Conservation (phyloP, 192 early-diverging fungal genomes). For the Rhizophagus clarus region DNA sequence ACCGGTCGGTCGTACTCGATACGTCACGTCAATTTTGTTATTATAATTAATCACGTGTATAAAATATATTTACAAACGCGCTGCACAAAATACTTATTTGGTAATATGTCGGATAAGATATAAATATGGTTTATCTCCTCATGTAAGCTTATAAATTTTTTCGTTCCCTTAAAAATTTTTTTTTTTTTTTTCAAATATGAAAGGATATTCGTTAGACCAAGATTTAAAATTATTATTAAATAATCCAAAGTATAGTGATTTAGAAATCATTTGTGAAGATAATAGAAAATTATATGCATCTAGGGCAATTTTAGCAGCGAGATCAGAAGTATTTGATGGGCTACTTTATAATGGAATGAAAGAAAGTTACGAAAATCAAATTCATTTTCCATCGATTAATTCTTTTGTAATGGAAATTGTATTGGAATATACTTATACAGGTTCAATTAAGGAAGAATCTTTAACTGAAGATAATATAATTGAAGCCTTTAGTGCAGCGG, state of each 20-base stretch:
- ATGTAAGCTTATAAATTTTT: too few species aligned
- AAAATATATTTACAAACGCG: too few species aligned
- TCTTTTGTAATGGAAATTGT: slow-evolving; percentile 14
- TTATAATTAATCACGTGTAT: too few species aligned
- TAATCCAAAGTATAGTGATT: slow-evolving; percentile 8
- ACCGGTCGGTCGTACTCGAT: too few species aligned
- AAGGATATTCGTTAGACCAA: not conserved
- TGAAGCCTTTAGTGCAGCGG: not conserved
- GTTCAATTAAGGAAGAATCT: not conserved
- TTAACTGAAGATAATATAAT: not conserved
- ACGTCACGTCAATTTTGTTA: too few species aligned
- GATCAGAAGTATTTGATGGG: slow-evolving; percentile 18
- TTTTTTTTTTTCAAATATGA: too few species aligned
- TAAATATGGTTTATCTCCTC: too few species aligned
- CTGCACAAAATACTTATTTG: too few species aligned
- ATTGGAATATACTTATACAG: not conserved
- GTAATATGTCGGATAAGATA: too few species aligned
- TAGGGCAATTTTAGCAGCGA: slow-evolving; percentile 23
- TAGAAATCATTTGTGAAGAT: slow-evolving; percentile 6
- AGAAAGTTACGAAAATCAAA: slow-evolving; percentile 7
- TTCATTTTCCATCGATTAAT: slow-evolving; percentile 17
- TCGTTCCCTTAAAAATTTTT: too few species aligned
- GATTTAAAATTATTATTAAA: slow-evolving; percentile 6
- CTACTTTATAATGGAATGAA: slow-evolving; percentile 11
- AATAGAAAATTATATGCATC: not conserved